Evolutionary conservation across 106 monocot genomes (phyloP).

Genomic region (Cymbidium sinense): DNA sequence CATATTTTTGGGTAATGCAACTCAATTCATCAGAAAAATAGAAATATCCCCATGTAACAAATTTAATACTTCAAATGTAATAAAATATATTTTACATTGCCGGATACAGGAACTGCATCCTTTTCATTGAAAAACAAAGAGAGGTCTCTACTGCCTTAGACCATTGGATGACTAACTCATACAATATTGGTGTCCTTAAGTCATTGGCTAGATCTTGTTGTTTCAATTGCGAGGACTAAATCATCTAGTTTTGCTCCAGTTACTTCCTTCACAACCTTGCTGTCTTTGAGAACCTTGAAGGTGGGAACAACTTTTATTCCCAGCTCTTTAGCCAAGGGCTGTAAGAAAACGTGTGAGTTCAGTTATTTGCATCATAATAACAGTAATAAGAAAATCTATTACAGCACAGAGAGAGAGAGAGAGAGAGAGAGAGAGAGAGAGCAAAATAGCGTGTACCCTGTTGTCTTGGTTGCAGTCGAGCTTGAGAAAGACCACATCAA

Average conservation of each 20-base stretch:
- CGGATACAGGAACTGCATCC: too few species aligned
- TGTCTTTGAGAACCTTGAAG: constrained; percentile 79
- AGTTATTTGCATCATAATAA: too few species aligned
- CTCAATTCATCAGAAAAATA: too few species aligned
- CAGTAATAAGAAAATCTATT: neutral
- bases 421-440: constrained; percentile 1
- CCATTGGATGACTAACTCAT: too few species aligned
- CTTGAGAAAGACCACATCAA: constrained; percentile 78
- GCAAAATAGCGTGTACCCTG: constrained; percentile 31
- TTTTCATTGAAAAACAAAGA: too few species aligned
- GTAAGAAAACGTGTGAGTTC: neutral
- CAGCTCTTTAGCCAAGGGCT: constrained; percentile 76
- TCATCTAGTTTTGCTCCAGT: constrained; percentile 83
- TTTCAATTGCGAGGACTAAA: constrained; percentile 55
- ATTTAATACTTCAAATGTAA: too few species aligned
- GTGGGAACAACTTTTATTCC: constrained; percentile 78
- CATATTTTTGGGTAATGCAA: too few species aligned
- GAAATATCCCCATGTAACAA: too few species aligned
- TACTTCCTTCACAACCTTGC: constrained; percentile 74
- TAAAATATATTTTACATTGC: too few species aligned
- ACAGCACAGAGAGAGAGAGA: neutral
- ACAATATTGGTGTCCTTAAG: neutral
- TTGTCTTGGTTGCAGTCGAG: constrained; percentile 92
- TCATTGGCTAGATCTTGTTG: constrained; percentile 28
- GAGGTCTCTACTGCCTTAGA: too few species aligned